Conservation (phyloP, 2,329 filamentous ascomycete genomes). For the Fusarium sambucinum region DNA sequence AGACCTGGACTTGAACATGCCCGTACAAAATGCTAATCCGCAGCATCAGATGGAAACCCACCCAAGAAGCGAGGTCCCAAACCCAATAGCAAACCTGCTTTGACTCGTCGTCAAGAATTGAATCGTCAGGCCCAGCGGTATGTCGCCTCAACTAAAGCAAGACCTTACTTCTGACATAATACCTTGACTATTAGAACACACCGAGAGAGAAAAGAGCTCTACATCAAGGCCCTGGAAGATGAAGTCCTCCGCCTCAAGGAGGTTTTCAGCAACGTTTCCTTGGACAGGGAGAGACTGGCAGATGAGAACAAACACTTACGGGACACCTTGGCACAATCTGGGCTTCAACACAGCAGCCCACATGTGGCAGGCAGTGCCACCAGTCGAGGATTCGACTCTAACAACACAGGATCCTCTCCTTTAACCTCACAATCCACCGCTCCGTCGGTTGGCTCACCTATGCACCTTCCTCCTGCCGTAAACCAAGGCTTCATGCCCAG, state of each 20-base stretch:
- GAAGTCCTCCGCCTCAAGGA: slow-evolving; percentile 92
- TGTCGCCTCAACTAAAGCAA: slow-evolving; percentile 27
- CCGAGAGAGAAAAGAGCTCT: slow-evolving; percentile 94
- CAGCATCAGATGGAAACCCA: slow-evolving; percentile 78
- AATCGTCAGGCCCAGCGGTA: slow-evolving; percentile 97
- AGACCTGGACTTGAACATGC: not conserved
- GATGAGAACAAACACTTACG: slow-evolving; percentile 85
- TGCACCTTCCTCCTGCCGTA: slow-evolving; percentile 31
- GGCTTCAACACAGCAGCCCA: slow-evolving; percentile 55
- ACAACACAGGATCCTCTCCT: slow-evolving; percentile 62
- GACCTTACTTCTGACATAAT: slow-evolving; percentile 22
- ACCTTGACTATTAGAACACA: slow-evolving; percentile 77
- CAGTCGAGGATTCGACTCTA: slow-evolving; percentile 67
- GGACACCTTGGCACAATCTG: slow-evolving; percentile 65
- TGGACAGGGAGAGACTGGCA: slow-evolving; percentile 79
- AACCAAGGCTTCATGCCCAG: slow-evolving; percentile 48
- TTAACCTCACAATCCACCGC: slow-evolving; percentile 59
- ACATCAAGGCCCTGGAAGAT: slow-evolving; percentile 93
- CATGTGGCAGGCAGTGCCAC: slow-evolving; percentile 59
- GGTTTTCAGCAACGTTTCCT: slow-evolving; percentile 77
- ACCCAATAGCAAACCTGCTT: slow-evolving; percentile 93
- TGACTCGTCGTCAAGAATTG: slow-evolving; percentile 91
- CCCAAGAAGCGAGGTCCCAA: slow-evolving; percentile 94
- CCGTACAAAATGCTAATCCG: slow-evolving; percentile 25
- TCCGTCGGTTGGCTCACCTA: slow-evolving; percentile 54